Evolutionary conservation across 352 stramenopile genomes (phyloP), one percentile per base, ranked within the genome.

Genomic region (Pythium coloratum): DNA sequence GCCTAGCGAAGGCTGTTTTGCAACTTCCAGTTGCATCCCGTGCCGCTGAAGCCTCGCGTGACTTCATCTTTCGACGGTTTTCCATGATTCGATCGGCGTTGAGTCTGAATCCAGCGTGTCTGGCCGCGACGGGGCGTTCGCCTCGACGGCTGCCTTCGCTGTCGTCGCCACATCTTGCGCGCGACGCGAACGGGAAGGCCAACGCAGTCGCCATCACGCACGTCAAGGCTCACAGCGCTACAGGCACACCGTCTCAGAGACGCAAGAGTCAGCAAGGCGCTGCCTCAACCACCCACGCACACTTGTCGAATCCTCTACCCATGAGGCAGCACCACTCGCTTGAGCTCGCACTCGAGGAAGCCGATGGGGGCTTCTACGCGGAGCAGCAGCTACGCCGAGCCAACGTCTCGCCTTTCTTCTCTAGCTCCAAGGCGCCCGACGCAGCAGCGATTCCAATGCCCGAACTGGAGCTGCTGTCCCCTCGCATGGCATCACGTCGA

Each of bases 401-500:
- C 33, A 77, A 76, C 42, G 62, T 75, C 1, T 86, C 78, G 59
- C 73, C 77, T 2, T 76, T 80, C 59, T 70, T 83, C 50, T 72
- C 70, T 26, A 73, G 72, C 62, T 60, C 59, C 18, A 70, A 62
- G n/a, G 47, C 55, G 4, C 33, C 32, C 46, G 38, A 73, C 56
- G 32, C 56, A 46, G 30, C 59, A 67, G 32, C 50, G 10, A 40
- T 40, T 24, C 6, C 26, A 6, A 33, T 57, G 24, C 26, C 32
- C 7, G 50, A 40, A 13, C 50, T 57, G 9, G 50, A 57, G 28
- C 28, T 57, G 5, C 13, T 6, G 9, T 32, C 50, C 2, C 12
- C 50, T 36, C 44, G 44, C 44, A 28, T 51, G 44, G 8, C 3
- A 3, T 32, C 50, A n/a, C 50, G 28, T n/a, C 50, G 50, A 51